Evolutionary conservation across 169 alveolate species (phyloP), one percentile per base, ranked within the genome.

Genomic region (Eimeria tenella): DNA sequence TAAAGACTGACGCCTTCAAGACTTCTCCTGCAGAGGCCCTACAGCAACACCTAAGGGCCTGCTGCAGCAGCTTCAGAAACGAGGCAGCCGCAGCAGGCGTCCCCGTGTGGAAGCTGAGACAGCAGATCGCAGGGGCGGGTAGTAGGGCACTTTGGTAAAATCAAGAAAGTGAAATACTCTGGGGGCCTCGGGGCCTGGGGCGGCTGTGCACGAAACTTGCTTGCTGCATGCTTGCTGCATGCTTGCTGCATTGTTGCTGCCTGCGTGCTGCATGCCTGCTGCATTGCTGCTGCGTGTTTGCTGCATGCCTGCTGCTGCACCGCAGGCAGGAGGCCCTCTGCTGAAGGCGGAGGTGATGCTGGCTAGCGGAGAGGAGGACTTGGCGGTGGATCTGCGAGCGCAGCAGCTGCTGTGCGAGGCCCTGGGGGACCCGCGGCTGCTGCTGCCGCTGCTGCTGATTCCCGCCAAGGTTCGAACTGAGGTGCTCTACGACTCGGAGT

Each of bases 331-430:
- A 0, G 95, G 95, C 19, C 90, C 87, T 8, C 15, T 79, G 86
- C 73, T 91, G 91, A 91, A 83, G 95, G 82, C 91, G 53, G 95
- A 91, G 75, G 86, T 91, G 56, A 91, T 91, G 95, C 42, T 63
- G 23, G 74, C 53, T 17, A 91, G 83, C 1, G 90, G 49, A 9
- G 95, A 91, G 4, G 95, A 91, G 13, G 73, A 53, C 55, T 7
- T 31, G n/a, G 90, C 73, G 4, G 90, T 23, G 4, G 90, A 19
- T 56, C 7, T 53, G 13, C 31, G 6, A 0, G 73, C 55, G 49
- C 73, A 56, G 70, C 23, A 19, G 50, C 11, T n/a, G 13, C 19
- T 81, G 53, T 7, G 15, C 5, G 73, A 23, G 50, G 65, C 55
- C 13, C 15, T 81, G 9, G 21, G 74, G 49, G 75, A 56, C 23